These are phyloP conservation scores for Citrus maxima DNA, from an alignment of 345 rosid genomes.

Conservation along the genomic window DNA sequence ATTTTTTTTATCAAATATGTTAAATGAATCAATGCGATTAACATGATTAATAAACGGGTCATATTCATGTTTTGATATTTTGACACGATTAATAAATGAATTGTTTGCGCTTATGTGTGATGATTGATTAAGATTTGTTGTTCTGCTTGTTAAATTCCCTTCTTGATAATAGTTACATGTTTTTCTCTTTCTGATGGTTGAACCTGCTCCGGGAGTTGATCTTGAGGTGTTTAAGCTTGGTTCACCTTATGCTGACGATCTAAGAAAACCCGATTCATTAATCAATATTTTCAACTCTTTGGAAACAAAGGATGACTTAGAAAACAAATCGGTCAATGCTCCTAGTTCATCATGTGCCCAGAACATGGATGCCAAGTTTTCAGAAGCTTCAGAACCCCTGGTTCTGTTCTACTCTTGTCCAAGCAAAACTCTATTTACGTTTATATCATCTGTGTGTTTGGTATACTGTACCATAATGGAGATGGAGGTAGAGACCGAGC, in stretches of 20 bases:
- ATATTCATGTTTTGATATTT: too few relatives aligned
- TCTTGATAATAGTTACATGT: not conserved
- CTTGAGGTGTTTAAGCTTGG: conserved; percentile 52
- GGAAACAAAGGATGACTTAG: conserved; percentile 22
- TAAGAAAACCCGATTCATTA: conserved; percentile 42
- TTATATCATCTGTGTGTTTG: too few relatives aligned
- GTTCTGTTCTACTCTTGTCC: not conserved
- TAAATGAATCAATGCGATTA: too few relatives aligned
- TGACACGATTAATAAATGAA: too few relatives aligned
- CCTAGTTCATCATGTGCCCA: conserved; percentile 36
- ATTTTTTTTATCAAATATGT: too few relatives aligned
- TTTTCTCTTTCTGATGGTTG: conserved; percentile 35
- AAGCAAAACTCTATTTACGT: too few relatives aligned
- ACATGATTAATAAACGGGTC: too few relatives aligned
- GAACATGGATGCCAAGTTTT: conserved; percentile 19
- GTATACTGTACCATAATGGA: not conserved
- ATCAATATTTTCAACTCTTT: conserved; percentile 50
- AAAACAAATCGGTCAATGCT: conserved; percentile 22
- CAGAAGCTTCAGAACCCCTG: conserved; percentile 19
- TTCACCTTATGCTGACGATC: conserved; percentile 24
- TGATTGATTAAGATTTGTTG: not conserved
- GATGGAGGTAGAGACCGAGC: not conserved
- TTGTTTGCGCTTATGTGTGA: not conserved
- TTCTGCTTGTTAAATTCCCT: not conserved
- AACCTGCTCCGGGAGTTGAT: conserved; percentile 64